phyloP scores from a whole-genome alignment of 192 early-diverging fungal species.

The Gaertneriomyces sp. region DNA sequence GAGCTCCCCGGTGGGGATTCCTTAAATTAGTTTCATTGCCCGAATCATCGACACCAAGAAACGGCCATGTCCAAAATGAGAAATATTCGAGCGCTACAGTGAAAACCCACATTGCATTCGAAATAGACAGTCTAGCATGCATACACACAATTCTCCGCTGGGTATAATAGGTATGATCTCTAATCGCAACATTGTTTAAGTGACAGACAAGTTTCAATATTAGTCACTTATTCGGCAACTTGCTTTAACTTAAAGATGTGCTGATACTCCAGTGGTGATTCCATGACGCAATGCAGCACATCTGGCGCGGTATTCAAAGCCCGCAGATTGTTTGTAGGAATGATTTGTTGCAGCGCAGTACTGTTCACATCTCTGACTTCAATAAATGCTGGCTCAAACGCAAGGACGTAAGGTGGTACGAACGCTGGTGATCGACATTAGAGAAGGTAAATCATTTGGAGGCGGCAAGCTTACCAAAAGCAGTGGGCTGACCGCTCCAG shows the following conservation, averaged over 20 bases:
- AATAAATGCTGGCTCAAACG: constrained; percentile 86
- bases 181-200: no score
- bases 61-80: no score
- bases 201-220: no score
- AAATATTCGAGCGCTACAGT: no score
- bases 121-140: no score
- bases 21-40: no score
- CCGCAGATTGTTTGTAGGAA: constrained; percentile 59
- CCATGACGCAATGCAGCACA: constrained; percentile 25
- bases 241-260: constrained; percentile 20
- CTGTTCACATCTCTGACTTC: constrained; percentile 83
- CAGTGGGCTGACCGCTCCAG: constrained; percentile 84
- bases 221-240: not conserved
- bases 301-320: constrained; percentile 47
- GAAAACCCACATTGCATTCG: no score
- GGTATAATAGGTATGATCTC: no score
- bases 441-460: not conserved
- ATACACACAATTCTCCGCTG: no score
- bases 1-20: no score
- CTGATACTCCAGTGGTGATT: constrained; percentile 24
- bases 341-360: constrained; percentile 64
- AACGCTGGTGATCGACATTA: constrained; percentile 44
- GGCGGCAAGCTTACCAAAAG: constrained; percentile 52
- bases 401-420: constrained; percentile 79
- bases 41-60: no score